phyloP scores from a whole-genome alignment of 768 basidiomycete species.

The Rhizopogon vinicolor region DNA sequence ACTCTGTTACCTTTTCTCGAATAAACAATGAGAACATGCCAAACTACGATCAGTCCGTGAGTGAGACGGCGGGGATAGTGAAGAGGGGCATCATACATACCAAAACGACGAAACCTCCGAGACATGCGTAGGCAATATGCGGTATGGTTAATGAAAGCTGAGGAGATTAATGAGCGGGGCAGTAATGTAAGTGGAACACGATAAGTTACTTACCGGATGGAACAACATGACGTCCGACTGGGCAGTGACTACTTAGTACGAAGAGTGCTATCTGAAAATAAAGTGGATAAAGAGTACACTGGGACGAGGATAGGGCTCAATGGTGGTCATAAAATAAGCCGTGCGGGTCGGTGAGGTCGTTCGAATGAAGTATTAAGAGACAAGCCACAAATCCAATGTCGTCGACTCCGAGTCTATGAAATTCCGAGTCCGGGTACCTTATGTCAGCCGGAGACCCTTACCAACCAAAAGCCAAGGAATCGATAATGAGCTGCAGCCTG shows the following conservation, averaged over 20 bases:
- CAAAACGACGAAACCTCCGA: conserved; percentile 80
- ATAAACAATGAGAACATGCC: conserved; percentile 94
- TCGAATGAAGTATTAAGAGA: neutral
- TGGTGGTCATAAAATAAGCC: conserved; percentile 1
- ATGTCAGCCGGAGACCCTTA: neutral
- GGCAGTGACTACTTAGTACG: neutral
- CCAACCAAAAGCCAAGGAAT: neutral
- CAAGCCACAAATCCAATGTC: neutral
- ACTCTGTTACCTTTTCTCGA: conserved; percentile 64
- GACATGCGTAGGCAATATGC: conserved; percentile 74
- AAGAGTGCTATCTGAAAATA: neutral
- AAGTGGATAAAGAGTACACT: conserved; percentile 1
- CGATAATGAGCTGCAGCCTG: too few species aligned
- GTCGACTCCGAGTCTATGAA: neutral
- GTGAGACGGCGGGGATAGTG: neutral
- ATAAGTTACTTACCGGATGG: conserved; percentile 38
- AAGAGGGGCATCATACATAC: conserved; percentile 32
- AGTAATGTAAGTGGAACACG: neutral
- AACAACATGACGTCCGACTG: conserved; percentile 39
- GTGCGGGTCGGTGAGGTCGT: neutral
- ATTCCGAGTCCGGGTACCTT: neutral
- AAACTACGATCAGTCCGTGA: conserved; percentile 48
- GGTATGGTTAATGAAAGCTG: conserved; percentile 50
- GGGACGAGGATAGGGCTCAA: neutral
- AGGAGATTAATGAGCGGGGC: conserved; percentile 3